phyloP scores from a whole-genome alignment of 169 alveolate species.

The Toxoplasma gondii region DNA sequence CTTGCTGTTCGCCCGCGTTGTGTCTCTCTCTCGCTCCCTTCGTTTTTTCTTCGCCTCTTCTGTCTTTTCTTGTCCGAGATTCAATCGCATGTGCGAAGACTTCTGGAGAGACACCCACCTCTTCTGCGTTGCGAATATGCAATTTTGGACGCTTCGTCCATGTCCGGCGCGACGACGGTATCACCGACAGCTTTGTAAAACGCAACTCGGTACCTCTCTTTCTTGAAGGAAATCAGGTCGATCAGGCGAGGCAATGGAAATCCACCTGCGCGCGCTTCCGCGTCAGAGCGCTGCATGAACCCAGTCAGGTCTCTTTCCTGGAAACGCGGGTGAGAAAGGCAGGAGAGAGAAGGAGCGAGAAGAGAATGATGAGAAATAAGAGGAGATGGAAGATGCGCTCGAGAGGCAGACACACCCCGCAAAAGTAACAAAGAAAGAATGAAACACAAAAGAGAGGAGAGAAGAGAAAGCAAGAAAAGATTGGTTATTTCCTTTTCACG shows the following conservation, averaged over 20 bases:
- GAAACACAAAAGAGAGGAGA: no score
- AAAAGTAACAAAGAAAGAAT: not conserved
- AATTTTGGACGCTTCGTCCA: conserved; percentile 39
- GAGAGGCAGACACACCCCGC: not conserved
- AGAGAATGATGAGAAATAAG: not conserved
- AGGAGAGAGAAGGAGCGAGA: not conserved
- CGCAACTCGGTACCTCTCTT: not conserved
- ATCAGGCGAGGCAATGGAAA: conserved; percentile 22
- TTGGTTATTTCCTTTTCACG: not conserved
- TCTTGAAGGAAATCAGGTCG: conserved; percentile 20
- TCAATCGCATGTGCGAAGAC: no score
- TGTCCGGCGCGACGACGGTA: conserved; percentile 35
- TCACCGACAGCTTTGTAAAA: conserved; percentile 29
- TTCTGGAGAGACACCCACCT: not conserved
- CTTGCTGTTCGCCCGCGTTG: no score
- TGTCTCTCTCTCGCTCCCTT: no score
- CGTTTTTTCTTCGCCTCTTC: no score
- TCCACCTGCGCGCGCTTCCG: conserved; percentile 42
- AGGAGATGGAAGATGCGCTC: no score
- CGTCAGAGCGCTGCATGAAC: conserved; percentile 48
- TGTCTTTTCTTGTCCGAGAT: no score
- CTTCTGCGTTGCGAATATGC: not conserved
- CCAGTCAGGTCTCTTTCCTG: conserved; percentile 42
- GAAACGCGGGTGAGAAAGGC: no score
- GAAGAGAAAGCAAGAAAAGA: not conserved